Base-by-base conservation (phyloP, 164 flowering plant genomes). In the Liriodendron chinense region DNA sequence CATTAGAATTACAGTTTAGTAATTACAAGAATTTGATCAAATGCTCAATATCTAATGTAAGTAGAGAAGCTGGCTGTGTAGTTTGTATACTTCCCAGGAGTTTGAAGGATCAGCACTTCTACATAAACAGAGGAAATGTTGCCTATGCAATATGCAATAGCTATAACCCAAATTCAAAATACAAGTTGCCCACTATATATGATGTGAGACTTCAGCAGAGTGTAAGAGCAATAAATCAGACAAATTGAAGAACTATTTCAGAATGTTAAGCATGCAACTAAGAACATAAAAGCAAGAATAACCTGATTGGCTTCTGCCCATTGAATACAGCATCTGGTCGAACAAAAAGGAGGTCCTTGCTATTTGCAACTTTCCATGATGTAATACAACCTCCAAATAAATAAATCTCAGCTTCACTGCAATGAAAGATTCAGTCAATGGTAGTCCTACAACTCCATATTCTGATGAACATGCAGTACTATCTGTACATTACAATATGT, bases 221-320 rank as follows among this genome's bases (percentile, higher is more conserved):
- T 53, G 48, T 13, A 21, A 47, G 56, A 53, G 12, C 53, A n/a
- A n/a, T n/a, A 48, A 25, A 67, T 67, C 14, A 5, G 25, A 6
- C 18, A 62, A 66, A 65, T 23, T 23, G 23, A 64, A 28, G 24
- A 50, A 65, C 14, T 12, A 65, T 67, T 67, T 67, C 59, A 13
- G 47, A 67, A 14, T 20, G 26, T 13, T 67, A 67, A 18, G n/a
- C 9, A 26, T 20, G 26, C 9, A 66, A 66, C 47, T 13, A 67
- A 67, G 43, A 8, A 26, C 23, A 67, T 67, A 67, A 21, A 23
- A 53, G 47, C 64, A 26, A 2, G 25, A 57, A n/a, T 61, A 71
- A 94, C 98, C 98, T 96, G 86, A 96, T 93, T n/a, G 99, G 98
- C 78, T 94, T 94, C 78, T 89, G 85, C 75, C 93, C 93, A 77